Evolutionary conservation across 2,329 filamentous ascomycete genomes (phyloP).

Genomic region (Huntiella decipiens): DNA sequence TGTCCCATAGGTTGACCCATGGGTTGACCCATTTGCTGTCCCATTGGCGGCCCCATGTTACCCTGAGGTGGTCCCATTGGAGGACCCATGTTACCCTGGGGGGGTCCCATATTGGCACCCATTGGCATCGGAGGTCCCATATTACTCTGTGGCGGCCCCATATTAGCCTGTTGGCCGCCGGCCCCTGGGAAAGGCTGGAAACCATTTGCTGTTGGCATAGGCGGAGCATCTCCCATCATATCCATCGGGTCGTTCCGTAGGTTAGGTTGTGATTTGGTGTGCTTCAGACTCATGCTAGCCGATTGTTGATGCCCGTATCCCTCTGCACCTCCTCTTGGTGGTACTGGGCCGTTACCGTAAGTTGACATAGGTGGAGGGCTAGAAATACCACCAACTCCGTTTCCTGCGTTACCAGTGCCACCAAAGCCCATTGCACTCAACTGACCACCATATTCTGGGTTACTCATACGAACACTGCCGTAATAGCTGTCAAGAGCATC

Average conservation of each 20-base stretch:
- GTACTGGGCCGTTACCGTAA: constrained; percentile 6
- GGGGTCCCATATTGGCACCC: background rate
- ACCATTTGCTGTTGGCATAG: constrained; percentile 18
- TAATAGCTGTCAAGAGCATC: constrained; percentile 16
- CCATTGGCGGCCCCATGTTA: background rate
- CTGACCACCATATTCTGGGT: constrained; percentile 14
- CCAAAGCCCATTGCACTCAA: constrained; percentile 7
- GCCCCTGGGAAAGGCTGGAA: constrained; percentile 6
- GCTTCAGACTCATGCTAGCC: constrained; percentile 33
- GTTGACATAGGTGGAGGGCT: constrained; percentile 9
- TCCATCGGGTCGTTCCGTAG: constrained; percentile 47
- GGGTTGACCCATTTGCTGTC: background rate
- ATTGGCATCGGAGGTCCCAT: background rate
- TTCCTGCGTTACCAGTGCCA: constrained; percentile 8
- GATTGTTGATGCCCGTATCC: background rate
- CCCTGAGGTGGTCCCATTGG: background rate
- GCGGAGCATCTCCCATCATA: constrained; percentile 46
- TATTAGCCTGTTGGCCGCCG: background rate
- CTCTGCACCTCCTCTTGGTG: constrained; percentile 1
- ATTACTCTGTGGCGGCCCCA: background rate
- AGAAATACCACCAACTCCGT: constrained; percentile 1
- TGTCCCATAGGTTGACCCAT: constrained; percentile 2
- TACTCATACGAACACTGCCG: constrained; percentile 14
- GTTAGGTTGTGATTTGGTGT: constrained; percentile 49
- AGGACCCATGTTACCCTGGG: background rate